Evolutionary conservation across 208 protist species (phyloP).

Genomic region (Wallacemonas sp.): DNA sequence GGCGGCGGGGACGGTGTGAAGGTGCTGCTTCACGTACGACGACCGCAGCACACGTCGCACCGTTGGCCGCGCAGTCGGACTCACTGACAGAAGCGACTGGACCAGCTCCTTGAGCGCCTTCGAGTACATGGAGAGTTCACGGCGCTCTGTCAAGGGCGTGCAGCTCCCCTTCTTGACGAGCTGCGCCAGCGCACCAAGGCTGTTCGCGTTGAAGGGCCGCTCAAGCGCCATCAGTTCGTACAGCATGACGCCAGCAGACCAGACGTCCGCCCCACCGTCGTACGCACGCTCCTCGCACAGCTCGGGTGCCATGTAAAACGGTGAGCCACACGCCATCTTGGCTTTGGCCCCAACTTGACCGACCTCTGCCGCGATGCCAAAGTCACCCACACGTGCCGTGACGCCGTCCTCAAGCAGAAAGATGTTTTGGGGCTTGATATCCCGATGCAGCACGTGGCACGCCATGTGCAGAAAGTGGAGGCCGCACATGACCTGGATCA

Average conservation of each 20-base stretch:
- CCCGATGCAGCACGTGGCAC: conserved; percentile 74
- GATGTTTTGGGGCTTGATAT: conserved; percentile 90
- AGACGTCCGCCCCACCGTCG: conserved; percentile 94
- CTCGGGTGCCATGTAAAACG: conserved; percentile 93
- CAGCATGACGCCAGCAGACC: conserved; percentile 93
- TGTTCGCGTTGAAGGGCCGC: conserved; percentile 55
- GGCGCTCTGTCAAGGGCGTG: conserved; percentile 18
- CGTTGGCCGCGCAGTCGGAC: conserved; percentile 54
- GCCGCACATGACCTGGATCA: conserved; percentile 68
- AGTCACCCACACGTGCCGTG: conserved; percentile 81
- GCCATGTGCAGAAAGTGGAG: conserved; percentile 76
- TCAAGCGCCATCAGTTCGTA: conserved; percentile 90
- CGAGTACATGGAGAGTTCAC: conserved; percentile 35
- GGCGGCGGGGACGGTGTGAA: conserved; percentile 35
- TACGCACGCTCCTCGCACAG: conserved; percentile 87
- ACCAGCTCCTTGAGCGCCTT: conserved; percentile 56
- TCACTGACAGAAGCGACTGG: conserved; percentile 57
- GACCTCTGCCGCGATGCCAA: conserved; percentile 78
- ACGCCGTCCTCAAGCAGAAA: conserved; percentile 66
- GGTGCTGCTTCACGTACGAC: conserved; percentile 44
- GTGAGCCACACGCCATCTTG: conserved; percentile 82
- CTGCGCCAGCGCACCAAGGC: conserved; percentile 25
- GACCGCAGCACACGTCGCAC: conserved; percentile 57
- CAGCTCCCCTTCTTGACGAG: conserved; percentile 27
- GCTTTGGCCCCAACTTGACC: conserved; percentile 33